Evolutionary conservation across 2,329 filamentous ascomycete genomes (phyloP), one percentile per base, ranked within the genome.

Genomic region (Colletotrichum chlorophyti): DNA sequence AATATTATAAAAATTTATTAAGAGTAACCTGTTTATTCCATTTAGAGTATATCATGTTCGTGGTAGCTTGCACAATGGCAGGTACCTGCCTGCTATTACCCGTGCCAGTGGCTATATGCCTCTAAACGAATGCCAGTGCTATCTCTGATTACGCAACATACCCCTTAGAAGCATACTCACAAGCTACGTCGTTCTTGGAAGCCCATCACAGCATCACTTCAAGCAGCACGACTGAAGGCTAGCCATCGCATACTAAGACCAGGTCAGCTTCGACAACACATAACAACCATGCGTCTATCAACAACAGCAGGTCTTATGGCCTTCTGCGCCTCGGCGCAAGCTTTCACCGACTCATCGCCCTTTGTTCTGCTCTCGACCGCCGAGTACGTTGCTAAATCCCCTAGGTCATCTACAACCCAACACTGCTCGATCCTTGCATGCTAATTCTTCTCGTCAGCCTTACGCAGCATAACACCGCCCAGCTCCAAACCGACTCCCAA

Each of bases 301-400:
- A 71, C 76, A 69, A 68, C 82, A 68, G 74, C 79, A 60, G 73
- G 80, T 65, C 70, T 83, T 47, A 74, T 85, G 69, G 81, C 81
- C 64, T 74, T 85, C 67, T 80, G 84, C 65, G 81, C 83, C 60
- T 80, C 81, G 21, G 86, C 82, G 40, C 78, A 86, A 61, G 93
- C 91, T 23, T 95, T 97, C 73, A 87, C 85, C 63, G 89, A 97
- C 74, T 92, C 93, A 2, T 93, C 91, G 52, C 94, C 95, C 15
- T 95, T 97, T 74, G 84, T 97, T 71, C 78, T 97, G 65, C 89
- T 96, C 73, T 97, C 94, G 27, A 94, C 89, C 41, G 84, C 89
- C 62, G 80, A 88, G 93, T 97, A 88, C 68, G 88, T 69, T 14
- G 9, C 24, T 15, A 42, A 29, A 8, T 17, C 17, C 24, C 27